phyloP scores from a whole-genome alignment of 176 grass and related monocot species.

The Typha latifolia region DNA sequence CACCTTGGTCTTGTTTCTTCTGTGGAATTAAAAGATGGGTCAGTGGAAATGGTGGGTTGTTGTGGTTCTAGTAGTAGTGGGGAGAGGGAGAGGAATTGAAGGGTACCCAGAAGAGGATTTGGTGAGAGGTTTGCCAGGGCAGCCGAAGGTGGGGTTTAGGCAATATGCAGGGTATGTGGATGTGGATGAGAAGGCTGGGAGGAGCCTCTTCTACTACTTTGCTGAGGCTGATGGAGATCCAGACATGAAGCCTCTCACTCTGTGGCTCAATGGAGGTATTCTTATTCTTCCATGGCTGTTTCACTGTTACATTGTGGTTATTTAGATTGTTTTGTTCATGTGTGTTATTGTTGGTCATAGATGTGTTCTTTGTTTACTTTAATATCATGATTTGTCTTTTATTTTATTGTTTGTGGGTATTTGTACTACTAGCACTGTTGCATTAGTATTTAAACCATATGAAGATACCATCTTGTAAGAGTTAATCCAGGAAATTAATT shows the following conservation, averaged over 20 bases:
- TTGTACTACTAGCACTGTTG: slow-evolving; percentile 24
- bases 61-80: slow-evolving; percentile 13
- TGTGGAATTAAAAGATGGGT: slow-evolving; percentile 9
- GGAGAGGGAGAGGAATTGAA: slow-evolving; percentile 1
- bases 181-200: slow-evolving; percentile 53
- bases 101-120: slow-evolving; percentile 62
- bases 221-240: slow-evolving; percentile 52
- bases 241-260: slow-evolving; percentile 65
- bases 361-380: background rate
- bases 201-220: slow-evolving; percentile 99
- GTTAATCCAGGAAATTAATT: too few species aligned
- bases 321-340: background rate
- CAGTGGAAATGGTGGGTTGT: slow-evolving; percentile 15
- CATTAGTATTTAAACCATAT: slow-evolving; percentile 12
- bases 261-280: slow-evolving; percentile 97
- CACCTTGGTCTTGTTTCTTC: slow-evolving; percentile 23
- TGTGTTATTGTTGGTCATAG: background rate
- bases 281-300: background rate
- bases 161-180: slow-evolving; percentile 87
- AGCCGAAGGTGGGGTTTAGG: slow-evolving; percentile 60
- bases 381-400: background rate
- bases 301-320: slow-evolving; percentile 14
- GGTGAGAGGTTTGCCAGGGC: slow-evolving; percentile 60
- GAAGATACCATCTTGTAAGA: too few species aligned
- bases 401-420: background rate